phyloP scores from a whole-genome alignment of 1,139 yeast species.

The Kazachstania sp. region DNA sequence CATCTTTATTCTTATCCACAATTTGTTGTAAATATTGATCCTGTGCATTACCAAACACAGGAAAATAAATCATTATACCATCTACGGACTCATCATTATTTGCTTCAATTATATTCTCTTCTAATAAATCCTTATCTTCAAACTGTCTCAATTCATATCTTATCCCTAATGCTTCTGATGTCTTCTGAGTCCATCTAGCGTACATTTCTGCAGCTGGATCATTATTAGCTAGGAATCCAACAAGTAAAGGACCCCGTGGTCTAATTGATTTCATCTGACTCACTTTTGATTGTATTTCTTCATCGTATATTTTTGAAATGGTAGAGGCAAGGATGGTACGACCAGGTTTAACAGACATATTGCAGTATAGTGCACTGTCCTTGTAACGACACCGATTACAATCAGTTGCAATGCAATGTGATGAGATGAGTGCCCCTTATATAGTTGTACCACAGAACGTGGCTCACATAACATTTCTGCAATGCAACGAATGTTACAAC shows the following conservation, averaged over 20 bases:
- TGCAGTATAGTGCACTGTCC: not conserved
- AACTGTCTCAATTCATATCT: slow-evolving; percentile 67
- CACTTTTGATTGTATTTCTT: slow-evolving; percentile 61
- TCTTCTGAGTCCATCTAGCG: slow-evolving; percentile 93
- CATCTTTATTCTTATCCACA: slow-evolving; percentile 76
- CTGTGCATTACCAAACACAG: slow-evolving; percentile 90
- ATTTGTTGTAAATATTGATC: slow-evolving; percentile 93
- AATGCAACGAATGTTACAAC: too few relatives aligned
- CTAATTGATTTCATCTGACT: slow-evolving; percentile 34
- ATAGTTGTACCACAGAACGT: too few relatives aligned
- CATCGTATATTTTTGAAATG: slow-evolving; percentile 71
- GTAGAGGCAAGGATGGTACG: slow-evolving; percentile 80
- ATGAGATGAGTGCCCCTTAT: too few relatives aligned
- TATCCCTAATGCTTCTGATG: slow-evolving; percentile 80
- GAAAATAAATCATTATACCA: slow-evolving; percentile 98
- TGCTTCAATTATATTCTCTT: slow-evolving; percentile 73
- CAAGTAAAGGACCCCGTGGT: slow-evolving; percentile 53
- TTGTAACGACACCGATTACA: too few relatives aligned
- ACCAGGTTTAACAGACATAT: slow-evolving; percentile 37
- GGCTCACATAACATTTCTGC: too few relatives aligned
- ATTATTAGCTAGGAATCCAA: slow-evolving; percentile 82
- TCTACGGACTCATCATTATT: slow-evolving; percentile 68
- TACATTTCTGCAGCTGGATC: slow-evolving; percentile 96
- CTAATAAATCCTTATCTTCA: slow-evolving; percentile 68
- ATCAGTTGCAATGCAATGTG: too few relatives aligned